Base-by-base conservation (phyloP, 169 alveolate species). In the Condylostoma magnum region DNA sequence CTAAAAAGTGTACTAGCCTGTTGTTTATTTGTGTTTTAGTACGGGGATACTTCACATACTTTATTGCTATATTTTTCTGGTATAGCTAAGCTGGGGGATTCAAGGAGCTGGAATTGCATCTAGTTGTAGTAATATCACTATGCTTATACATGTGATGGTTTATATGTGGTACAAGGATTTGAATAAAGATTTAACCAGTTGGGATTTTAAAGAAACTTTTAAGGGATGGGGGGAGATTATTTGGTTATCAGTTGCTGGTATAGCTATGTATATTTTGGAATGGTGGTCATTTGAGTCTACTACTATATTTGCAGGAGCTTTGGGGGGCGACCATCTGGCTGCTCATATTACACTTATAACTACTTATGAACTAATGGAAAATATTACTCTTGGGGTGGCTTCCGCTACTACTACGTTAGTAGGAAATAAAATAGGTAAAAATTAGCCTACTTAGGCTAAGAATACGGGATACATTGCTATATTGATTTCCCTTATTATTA, bases 231-330 rank as follows among this genome's bases (percentile, higher is more conserved):
- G 58, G 58, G 33, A 15, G 6, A 10, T 50, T 6, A 6, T 50
- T 10, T 15, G 27, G 27, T 6, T 50, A 50, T 15, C 33, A 50
- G 10, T 50, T 50, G 33, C 58, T 10, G 58, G 58, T 15, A 30
- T 18, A 10, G 27, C 10, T 12, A 50, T 50, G 58, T 50, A 10
- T 22, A 18, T 18, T 6, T 15, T 50, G 22, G 58, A 50, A 22
- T 50, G 58, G 58, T 50, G 58, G 27, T 10, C 58, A 15, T 50
- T 50, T 50, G 58, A 50, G 27, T 10, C 30, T 22, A 15, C 58
- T 18, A 50, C 58, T 6, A 10, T 50, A 50, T 50, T 50, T 50
- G 27, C 58, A 50, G 58, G 58, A 6, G 6, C 12, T 10, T 10
- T 50, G 6, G 58, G 58, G 22, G 58, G 58, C 58, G 30, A 22